Evolutionary conservation across 495 filamentous ascomycete species (phyloP), one percentile per base, ranked within the genome.

Genomic region (Lasiosphaeris hirsuta): DNA sequence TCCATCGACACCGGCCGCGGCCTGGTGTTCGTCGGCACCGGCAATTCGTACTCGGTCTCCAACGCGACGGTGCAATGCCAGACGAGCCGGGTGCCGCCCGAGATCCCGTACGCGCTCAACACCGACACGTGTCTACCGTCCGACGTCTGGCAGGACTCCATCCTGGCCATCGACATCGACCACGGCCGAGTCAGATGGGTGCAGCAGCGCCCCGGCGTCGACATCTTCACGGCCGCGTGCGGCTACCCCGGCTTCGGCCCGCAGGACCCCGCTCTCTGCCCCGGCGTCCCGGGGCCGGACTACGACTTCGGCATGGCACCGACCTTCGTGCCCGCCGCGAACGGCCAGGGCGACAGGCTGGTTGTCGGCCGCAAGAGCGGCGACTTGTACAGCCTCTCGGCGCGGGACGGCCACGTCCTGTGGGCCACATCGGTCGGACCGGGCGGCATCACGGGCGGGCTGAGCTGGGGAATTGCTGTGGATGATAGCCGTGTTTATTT

Each of bases 351-450:
- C n/a, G 69, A 72, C 48, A 60, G 56, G 34, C 39, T 76, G 17
- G 66, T 76, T 13, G 56, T 69, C 0, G 72, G 72, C 2, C 65
- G 68, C 59, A 76, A 76, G 61, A 73, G 65, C 54, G 73, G 69
- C 4, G 63, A 57, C 41, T 54, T 76, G 15, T 72, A 69, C 40
- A 61, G 69, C 6, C 43, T 76, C 15, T 59, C 57, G 3, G 67
- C 70, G 7, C 17, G 58, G n/a, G 42, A 57, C 23, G 73, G 73
- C 3, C 34, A 10, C 3, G 39, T 64, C 2, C 45, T 65, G 15
- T 75, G 73, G 72, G 30, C 63, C 1, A 64, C 56, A 10, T 30
- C 39, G 6, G 69, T 67, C 1, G 57, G 62, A 30, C 66, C 69
- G 10, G 56, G 44, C 13, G 61, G 62, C n/a, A 11, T 54, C 13